Evolutionary conservation across 78 protist species (phyloP), one percentile per base, ranked within the genome.

Genomic region (Speleostelium caveatum): DNA sequence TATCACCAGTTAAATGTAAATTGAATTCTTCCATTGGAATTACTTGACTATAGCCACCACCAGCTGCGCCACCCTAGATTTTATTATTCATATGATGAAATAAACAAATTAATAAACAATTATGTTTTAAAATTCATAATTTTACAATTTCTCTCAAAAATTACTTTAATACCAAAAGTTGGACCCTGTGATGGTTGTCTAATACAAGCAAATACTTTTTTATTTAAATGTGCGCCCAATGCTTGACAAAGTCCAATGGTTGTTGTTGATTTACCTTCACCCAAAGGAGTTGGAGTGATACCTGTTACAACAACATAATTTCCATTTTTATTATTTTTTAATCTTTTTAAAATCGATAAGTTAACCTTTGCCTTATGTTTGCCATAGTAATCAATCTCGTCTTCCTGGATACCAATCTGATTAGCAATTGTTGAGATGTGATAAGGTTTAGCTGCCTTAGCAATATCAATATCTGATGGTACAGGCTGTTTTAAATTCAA

Each of bases 21-120:
- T 98, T 98, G 86, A 98, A 98, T 61, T 97, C 98, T 51, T 97
- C 99, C 99, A 98, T 98, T 33, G 99, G 99, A 2, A 96, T 75
- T 19, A 95, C 97, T 71, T 96, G 98, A 0, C 97, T 45, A 73
- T 96, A 96, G 0, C 99, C 98, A 16, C 98, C 99, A 41, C 99
- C 99, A 0, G 99, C 99, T 0, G 99, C 99, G 0, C 99, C 98
- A n/a, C 96, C 89, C 73, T 41, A 51, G 19, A 51, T 8, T n/a
- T n/a, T n/a, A 45, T 6, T 30, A n/a, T 8, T 10, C 24, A 24
- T 45, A 69, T 30, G 49, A 30, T 19, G 2, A 77, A 21, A 16
- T 42, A 10, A 6, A 19, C 32, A 24, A 8, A 4, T 22, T 72
- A 10, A 10, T 16, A 38, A 24, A 8, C 3, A 28, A 21, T 12